Evolutionary conservation across 2,329 filamentous ascomycete genomes (phyloP), one percentile per base, ranked within the genome.

Genomic region (Dactylellina haptotyla): DNA sequence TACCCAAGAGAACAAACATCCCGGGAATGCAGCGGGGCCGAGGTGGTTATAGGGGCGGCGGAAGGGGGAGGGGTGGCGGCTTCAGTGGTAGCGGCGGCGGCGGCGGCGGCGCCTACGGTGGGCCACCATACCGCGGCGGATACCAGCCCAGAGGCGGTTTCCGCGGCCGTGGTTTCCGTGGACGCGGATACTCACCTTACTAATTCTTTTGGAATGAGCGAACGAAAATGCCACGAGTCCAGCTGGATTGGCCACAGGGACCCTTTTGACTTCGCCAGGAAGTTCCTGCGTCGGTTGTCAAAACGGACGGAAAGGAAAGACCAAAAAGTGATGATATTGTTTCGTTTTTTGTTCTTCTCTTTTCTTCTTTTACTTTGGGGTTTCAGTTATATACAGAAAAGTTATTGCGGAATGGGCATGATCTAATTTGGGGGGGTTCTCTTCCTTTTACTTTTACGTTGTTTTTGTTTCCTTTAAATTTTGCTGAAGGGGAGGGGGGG

Each of bases 1-100:
- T 89, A 20, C 94, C 95, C 32, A 99, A 99, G 85, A 90, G 95
- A 75, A 99, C 95, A 78, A 99, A 99, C 80, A 85, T 99, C 59
- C 95, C 95, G 0, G 95, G 95, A 73, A 94, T 99, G 92, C 90
- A 87, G 77, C 88, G 94, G 76, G 92, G 93, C 26, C 85, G 91
- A 57, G 88, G 88, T 34, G 85, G 67, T 12, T 83, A 84, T 63
- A 81, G 81, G 65, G 79, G 82, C 66, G 80, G 82, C 57, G 81
- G 83, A 70, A 83, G 84, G 63, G 84, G 86, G 6, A 82, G 87
- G 46, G 83, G 84, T 48, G 83, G n/a, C n/a, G n/a, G n/a, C n/a
- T n/a, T n/a, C n/a, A n/a, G n/a, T n/a, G n/a, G 82, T 6, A 82
- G 80, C 67, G 83, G 62, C 74, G 86, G 84, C 50, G 82, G 82